Evolutionary conservation across 176 grass and related monocot genomes (phyloP), one percentile per base, ranked within the genome.

Genomic region (Juncus effusus): DNA sequence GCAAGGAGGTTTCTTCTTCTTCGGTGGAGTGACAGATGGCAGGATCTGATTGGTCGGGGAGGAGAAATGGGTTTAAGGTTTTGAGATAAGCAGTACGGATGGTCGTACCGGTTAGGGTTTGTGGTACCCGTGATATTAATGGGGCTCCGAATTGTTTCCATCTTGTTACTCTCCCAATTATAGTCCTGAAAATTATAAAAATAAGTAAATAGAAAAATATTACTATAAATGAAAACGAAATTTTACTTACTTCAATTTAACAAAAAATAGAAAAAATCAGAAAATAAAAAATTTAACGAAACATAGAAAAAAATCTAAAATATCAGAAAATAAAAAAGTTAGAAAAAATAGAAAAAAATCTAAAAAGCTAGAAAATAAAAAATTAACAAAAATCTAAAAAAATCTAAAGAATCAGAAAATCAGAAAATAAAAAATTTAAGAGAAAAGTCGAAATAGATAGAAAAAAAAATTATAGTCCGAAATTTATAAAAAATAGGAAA

Each of bases 121-220:
- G 73, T 2, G 75, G 86, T 58, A 94, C 75, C 56, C 72, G 77
- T 80, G 85, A 67, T 6, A 90, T 60, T 68, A 99, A 80, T 56
- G 95, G 94, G 65, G 74, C 64, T 59, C 95, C 95, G 86, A 99
- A 93, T 77, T n/a, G 51, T 74, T 82, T 87, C 94, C 78, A 85
- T 54, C 80, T 54, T 74, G 81, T 86, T 72, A 81, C 84, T 76
- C 81, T 78, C 38, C 85, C 80, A 76, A 93, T 83, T 52, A 80
- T 90, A 39, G 75, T 73, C 71, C 54, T 62, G 41, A 28, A 67
- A 40, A 28, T 28, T 28, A 1, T 28, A 28, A 28, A 28, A 28
- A 28, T 28, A 28, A 28, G 19, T 28, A 28, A 28, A 28, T 28
- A 28, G 19, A 28, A 28, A 28, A 28, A 28, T 28, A 47, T 13